Base-by-base conservation (phyloP, 2,329 filamentous ascomycete species). In the Fusarium paranaense region DNA sequence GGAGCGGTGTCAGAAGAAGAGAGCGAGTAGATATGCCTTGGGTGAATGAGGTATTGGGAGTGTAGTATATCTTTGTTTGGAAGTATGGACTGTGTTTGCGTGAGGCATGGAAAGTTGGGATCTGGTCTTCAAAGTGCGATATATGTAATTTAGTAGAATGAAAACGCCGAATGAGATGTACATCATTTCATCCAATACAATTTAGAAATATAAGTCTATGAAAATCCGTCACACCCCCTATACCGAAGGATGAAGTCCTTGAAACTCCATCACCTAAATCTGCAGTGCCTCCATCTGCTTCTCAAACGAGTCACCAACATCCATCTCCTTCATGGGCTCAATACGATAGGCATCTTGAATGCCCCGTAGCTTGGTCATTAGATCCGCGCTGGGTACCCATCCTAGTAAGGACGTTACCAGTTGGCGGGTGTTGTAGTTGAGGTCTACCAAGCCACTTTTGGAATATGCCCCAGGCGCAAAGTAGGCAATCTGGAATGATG, bases 291-390 rank as follows among this genome's bases (percentile, higher is more conserved):
- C 52, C 18, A 32, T 20, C 9, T 22, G 5, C 32, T 22, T 35
- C 14, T 56, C 52, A 22, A 56, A 40, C 33, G 47, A 52, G 13
- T 52, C 47, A 5, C 18, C 11, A 4, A n/a, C 18, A 52, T 32
- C 47, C 18, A 32, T 14, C 27, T 20, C 18, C 47, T 30, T 25
- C 62, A 68, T 65, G 2, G 62, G 66, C 18, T 56, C 45, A 14
- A 37, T 32, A 22, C 37, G 33, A 61, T 56, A 65, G 4, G 18
- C 66, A 56, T 65, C 56, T 14, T 68, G 62, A 14, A 68, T 65
- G 6, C 54, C 42, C 16, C 35, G 56, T 20, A 68, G 16, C 22
- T 68, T 68, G 13, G 27, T 47, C 14, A 40, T 54, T 14, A 68
- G 5, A 56, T 68, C 62, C 5, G 56, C n/a, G 13, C 50, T 54